A percentile compares a stretch with the other conserved stretches of the same genome.
Conservation (phyloP, 805 yeast genomes). For the Starmerella gropengiesseri region DNA sequence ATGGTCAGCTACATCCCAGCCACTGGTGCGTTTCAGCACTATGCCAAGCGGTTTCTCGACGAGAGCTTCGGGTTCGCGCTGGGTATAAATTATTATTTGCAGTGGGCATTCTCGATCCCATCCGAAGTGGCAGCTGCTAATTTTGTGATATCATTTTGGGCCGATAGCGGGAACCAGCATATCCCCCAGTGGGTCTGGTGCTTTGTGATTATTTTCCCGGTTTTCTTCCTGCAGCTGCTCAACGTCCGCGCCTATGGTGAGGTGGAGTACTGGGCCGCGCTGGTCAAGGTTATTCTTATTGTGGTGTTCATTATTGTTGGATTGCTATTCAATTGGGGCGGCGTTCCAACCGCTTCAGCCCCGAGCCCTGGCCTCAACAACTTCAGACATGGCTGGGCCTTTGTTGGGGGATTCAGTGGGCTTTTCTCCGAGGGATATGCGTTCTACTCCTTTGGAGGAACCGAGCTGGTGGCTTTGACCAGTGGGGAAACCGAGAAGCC, state of each 20-base stretch:
- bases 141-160: conserved; percentile 37
- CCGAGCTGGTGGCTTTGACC: conserved; percentile 44
- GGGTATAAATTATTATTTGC: conserved; percentile 40
- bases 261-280: conserved; percentile 58
- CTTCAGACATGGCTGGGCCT: conserved; percentile 22
- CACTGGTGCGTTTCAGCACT: conserved; percentile 57
- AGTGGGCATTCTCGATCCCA: conserved; percentile 39
- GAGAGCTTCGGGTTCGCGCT: conserved; percentile 51
- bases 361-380: conserved; percentile 41
- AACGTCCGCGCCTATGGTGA: conserved; percentile 45
- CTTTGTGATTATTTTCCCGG: conserved; percentile 37
- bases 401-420: conserved; percentile 25
- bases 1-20: conserved; percentile 44
- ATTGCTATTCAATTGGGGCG: conserved; percentile 42
- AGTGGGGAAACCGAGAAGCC: conserved; percentile 53
- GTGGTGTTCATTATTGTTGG: conserved; percentile 53
- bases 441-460: conserved; percentile 44
- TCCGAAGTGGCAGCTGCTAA: conserved; percentile 37
- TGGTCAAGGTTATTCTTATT: conserved; percentile 53
- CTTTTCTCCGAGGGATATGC: conserved; percentile 38
- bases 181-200: conserved; percentile 42
- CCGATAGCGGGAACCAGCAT: conserved; percentile 26
- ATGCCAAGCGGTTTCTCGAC: conserved; percentile 50
- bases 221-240: conserved; percentile 41
- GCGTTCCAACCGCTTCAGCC: conserved; percentile 40